Percentiles rank a stretch among this genome's conserved stretches.
phyloP scores from a whole-genome alignment of 2,329 filamentous ascomycete species.

The Cladorrhinum sp. region DNA sequence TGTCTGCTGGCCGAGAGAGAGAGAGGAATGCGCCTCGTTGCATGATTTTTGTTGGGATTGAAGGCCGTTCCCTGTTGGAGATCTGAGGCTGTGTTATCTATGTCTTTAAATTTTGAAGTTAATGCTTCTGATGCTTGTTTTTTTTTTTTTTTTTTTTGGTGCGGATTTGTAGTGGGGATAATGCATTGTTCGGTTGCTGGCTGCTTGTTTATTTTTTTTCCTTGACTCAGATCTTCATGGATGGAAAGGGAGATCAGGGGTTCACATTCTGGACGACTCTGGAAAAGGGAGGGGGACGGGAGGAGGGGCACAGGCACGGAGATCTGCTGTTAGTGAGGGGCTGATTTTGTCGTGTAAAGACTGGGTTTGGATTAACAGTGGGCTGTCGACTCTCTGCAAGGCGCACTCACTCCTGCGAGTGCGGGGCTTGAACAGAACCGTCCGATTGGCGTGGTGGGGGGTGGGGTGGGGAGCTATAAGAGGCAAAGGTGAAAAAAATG shows the following conservation, averaged over 20 bases:
- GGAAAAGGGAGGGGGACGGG: background rate
- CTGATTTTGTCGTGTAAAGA: background rate
- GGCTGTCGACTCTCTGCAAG: background rate
- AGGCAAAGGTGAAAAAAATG: background rate
- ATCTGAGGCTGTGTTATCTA: background rate
- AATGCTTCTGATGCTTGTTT: background rate
- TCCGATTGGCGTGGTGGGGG: background rate
- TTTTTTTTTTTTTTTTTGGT: background rate
- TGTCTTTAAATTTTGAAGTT: background rate
- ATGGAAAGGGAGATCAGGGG: background rate
- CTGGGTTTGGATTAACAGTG: background rate
- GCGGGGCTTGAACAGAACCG: background rate
- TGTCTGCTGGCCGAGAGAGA: background rate
- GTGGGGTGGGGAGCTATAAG: background rate
- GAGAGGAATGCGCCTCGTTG: background rate
- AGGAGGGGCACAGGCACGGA: background rate
- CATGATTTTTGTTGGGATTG: background rate
- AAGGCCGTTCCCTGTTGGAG: background rate
- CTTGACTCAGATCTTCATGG: background rate
- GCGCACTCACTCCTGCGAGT: background rate
- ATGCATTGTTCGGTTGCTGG: background rate
- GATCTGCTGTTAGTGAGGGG: background rate
- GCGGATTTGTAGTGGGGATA: background rate
- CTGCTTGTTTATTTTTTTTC: background rate
- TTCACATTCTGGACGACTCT: background rate